A percentile compares a stretch with the other conserved stretches of the same genome.
Conservation (phyloP, 768 basidiomycete species). For the Peribolospora baueri region DNA sequence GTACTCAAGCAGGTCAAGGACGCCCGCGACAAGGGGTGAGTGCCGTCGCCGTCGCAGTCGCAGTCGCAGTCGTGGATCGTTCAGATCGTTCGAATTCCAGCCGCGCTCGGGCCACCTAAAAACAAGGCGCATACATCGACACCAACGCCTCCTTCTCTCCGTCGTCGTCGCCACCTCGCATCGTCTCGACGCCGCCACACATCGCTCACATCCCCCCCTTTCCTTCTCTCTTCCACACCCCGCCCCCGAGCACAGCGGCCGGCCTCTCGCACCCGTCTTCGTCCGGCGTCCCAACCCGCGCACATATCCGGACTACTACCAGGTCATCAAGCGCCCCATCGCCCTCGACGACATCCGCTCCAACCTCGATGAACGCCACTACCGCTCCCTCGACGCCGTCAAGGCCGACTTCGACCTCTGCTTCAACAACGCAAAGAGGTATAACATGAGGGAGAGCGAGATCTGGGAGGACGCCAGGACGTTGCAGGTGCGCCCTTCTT, state of each 20-base stretch:
- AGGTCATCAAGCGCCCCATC: constrained; percentile 52
- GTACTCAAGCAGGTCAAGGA: too few species aligned
- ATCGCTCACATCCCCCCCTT: too few species aligned
- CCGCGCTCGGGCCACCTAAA: too few species aligned
- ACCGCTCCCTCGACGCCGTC: constrained; percentile 40
- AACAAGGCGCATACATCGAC: too few species aligned
- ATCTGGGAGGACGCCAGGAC: constrained; percentile 66
- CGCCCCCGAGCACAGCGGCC: not conserved
- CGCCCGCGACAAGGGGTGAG: too few species aligned
- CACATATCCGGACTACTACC: constrained; percentile 44
- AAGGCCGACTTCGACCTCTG: constrained; percentile 49
- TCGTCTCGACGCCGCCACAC: too few species aligned
- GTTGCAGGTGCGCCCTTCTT: constrained; percentile 34
- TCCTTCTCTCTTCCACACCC: too few species aligned
- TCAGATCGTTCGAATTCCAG: too few species aligned
- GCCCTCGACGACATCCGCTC: constrained; percentile 58
- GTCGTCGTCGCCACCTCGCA: too few species aligned
- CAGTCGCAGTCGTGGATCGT: too few species aligned
- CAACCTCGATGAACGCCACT: constrained; percentile 36
- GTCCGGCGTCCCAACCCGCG: not conserved
- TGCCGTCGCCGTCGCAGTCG: too few species aligned
- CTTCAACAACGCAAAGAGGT: constrained; percentile 57
- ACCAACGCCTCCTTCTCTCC: too few species aligned
- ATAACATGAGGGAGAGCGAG: constrained; percentile 52
- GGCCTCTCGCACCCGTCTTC: not conserved